Percentiles rank a stretch among this genome's conserved stretches.
Conservation (phyloP, 2,329 filamentous ascomycete genomes). For the Alternaria conjuncta region DNA sequence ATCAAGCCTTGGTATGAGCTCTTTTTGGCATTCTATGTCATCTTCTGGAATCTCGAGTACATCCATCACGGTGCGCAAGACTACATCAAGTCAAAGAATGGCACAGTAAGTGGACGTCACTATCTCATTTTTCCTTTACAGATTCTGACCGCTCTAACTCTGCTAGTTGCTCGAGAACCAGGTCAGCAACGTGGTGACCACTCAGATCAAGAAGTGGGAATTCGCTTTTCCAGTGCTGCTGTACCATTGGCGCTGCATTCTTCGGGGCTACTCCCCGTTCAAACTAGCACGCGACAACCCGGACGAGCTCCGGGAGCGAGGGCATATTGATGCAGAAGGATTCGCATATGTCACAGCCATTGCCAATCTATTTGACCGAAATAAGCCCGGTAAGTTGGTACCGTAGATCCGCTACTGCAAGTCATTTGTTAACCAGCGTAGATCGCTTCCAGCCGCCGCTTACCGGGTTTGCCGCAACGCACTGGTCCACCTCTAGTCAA, state of each 20-base stretch:
- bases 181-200: conserved; percentile 42
- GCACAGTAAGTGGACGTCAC: conserved; percentile 36
- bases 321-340: conserved; percentile 37
- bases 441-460: conserved; percentile 39
- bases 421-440: conserved; percentile 12
- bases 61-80: conserved; percentile 42
- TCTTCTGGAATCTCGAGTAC: conserved; percentile 48
- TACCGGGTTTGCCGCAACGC: conserved; percentile 30
- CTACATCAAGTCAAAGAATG: conserved; percentile 45
- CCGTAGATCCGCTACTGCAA: conserved; percentile 6
- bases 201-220: conserved; percentile 46
- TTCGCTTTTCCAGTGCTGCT: conserved; percentile 40
- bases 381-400: conserved; percentile 30
- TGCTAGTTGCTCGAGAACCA: conserved; percentile 38
- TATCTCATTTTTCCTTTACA: neutral
- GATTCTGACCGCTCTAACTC: conserved; percentile 18
- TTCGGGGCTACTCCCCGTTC: conserved; percentile 43
- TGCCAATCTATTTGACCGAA: conserved; percentile 32
- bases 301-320: conserved; percentile 37
- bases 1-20: conserved; percentile 49
- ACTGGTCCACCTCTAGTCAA: conserved; percentile 36
- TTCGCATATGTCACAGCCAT: conserved; percentile 41
- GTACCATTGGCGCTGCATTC: conserved; percentile 41
- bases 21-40: conserved; percentile 44
- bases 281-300: conserved; percentile 45